These are phyloP conservation scores for Phytophthora pseudosyringae DNA, from an alignment of 352 stramenopile species.

Conservation along the genomic window DNA sequence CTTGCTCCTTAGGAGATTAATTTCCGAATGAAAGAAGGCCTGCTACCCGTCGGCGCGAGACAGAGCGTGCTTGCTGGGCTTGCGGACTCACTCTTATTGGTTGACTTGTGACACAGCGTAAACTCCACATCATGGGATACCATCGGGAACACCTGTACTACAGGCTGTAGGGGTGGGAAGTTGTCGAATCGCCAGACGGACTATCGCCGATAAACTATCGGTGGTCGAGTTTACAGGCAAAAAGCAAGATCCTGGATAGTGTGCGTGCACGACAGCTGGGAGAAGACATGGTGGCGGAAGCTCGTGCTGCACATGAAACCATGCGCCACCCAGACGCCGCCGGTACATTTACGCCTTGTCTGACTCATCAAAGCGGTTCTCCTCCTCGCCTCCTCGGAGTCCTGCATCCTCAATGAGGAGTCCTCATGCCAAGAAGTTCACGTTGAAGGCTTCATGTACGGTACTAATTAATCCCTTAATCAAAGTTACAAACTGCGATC, in stretches of 20 bases:
- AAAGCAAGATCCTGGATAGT: background rate
- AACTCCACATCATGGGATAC: conserved; percentile 30
- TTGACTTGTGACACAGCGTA: conserved; percentile 17
- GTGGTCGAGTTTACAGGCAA: conserved; percentile 11
- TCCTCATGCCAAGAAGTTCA: too few species aligned
- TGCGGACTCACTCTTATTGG: too few species aligned
- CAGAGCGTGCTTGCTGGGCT: background rate
- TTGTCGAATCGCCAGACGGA: conserved; percentile 21
- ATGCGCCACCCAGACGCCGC: conserved; percentile 8
- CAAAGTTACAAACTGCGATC: conserved; percentile 14
- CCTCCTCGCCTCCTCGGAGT: too few species aligned
- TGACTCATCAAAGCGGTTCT: conserved; percentile 18
- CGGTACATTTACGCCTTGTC: conserved; percentile 14
- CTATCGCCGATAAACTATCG: conserved; percentile 15
- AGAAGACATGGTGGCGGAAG: conserved; percentile 20
- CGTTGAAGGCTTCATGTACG: conserved; percentile 7
- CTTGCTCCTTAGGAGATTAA: conserved; percentile 26
- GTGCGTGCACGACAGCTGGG: conserved; percentile 20
- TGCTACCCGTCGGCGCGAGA: too few species aligned
- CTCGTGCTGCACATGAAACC: conserved; percentile 12
- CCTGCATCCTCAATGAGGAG: too few species aligned
- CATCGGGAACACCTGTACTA: too few species aligned
- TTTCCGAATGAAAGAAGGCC: conserved; percentile 29
- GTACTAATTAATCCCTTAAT: conserved; percentile 25
- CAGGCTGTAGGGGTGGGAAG: conserved; percentile 24